These are phyloP conservation scores for Boletus sensibilis DNA, from an alignment of 768 basidiomycete species.

Conservation along the genomic window DNA sequence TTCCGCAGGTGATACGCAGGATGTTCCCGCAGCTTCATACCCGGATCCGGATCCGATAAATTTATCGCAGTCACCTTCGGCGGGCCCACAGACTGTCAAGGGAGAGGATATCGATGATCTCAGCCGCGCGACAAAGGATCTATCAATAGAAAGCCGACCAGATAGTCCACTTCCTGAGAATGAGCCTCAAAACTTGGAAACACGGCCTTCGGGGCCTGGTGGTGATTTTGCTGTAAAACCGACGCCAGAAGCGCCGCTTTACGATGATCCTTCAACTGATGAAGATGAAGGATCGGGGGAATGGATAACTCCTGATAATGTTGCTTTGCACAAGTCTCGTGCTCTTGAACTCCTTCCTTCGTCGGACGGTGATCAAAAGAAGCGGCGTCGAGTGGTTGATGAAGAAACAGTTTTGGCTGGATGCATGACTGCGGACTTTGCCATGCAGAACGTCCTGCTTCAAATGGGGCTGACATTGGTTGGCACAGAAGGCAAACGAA, in stretches of 20 bases:
- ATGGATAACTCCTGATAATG: conserved; percentile 95
- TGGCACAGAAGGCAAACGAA: conserved; percentile 85
- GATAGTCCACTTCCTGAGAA: conserved; percentile 3
- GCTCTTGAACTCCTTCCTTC: conserved; percentile 80
- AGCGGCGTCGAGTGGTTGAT: conserved; percentile 36
- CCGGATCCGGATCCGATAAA: not conserved
- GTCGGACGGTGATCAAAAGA: conserved; percentile 30
- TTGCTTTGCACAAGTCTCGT: conserved; percentile 80
- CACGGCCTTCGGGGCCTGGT: conserved; percentile 23
- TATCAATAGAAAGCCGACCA: conserved; percentile 16
- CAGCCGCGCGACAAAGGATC: conserved; percentile 1
- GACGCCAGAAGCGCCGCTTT: conserved; percentile 40
- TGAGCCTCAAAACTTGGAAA: conserved; percentile 36
- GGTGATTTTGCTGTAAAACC: conserved; percentile 4
- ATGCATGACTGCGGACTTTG: conserved; percentile 98
- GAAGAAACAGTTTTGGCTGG: conserved; percentile 59
- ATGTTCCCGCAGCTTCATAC: not conserved
- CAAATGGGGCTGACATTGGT: conserved; percentile 93
- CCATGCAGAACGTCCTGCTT: conserved; percentile 96
- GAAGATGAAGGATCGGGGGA: conserved; percentile 86
- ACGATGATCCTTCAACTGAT: conserved; percentile 73
- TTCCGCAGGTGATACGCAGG: conserved; percentile 4
- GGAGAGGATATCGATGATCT: conserved; percentile 11
- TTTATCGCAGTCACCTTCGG: not conserved
- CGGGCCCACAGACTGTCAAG: not conserved